Percentiles rank a stretch among this genome's conserved stretches.
Evolutionary conservation across 108 stramenopile species (phyloP).

Genomic region (Cyclotella baltica): DNA sequence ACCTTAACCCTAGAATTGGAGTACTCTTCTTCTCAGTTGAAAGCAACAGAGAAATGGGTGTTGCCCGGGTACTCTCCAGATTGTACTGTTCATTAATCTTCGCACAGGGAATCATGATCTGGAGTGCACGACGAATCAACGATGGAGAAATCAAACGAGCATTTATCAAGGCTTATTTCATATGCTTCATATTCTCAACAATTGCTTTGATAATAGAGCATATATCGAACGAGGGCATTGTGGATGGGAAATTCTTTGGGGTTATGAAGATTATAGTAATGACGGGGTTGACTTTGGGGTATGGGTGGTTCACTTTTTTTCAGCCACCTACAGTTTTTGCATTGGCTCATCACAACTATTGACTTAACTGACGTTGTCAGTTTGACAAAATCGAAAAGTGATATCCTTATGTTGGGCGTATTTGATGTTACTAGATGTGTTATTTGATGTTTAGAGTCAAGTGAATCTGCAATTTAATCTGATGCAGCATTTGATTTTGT

Average conservation of each 20-base stretch:
- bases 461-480: too few relatives aligned
- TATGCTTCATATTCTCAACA: constrained; percentile 59
- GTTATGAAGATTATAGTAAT: constrained; percentile 55
- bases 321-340: constrained; percentile 63
- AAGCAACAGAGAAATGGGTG: constrained; percentile 51
- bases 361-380: not conserved
- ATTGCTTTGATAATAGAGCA: constrained; percentile 55
- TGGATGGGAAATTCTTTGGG: constrained; percentile 63
- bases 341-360: constrained; percentile 30
- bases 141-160: constrained; percentile 70
- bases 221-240: constrained; percentile 56
- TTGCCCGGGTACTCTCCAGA: constrained; percentile 52
- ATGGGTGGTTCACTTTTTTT: constrained; percentile 70
- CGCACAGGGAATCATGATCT: constrained; percentile 67
- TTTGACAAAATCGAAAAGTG: not conserved
- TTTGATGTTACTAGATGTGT: not conserved
- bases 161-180: constrained; percentile 61
- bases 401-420: not conserved
- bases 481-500: too few relatives aligned
- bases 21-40: constrained; percentile 58
- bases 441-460: too few relatives aligned
- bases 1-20: constrained; percentile 36
- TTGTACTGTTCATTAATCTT: constrained; percentile 59
- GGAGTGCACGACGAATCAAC: constrained; percentile 57
- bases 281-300: constrained; percentile 62